Conservation (phyloP, 768 basidiomycete genomes). For the Naganishia kalamii region DNA sequence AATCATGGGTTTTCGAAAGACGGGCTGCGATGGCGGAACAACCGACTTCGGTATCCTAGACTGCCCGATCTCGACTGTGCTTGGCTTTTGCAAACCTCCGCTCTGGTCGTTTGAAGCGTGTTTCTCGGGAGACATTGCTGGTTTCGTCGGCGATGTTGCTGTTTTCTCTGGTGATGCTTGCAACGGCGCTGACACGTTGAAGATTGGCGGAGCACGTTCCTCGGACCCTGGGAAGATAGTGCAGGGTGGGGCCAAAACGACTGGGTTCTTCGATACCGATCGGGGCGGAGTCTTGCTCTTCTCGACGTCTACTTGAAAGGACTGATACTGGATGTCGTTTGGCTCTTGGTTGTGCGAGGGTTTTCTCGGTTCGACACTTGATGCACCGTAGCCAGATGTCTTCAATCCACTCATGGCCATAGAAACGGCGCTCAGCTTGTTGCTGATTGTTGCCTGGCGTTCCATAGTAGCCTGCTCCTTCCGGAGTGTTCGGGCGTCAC, state of each 20-base stretch:
- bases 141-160: too few species aligned
- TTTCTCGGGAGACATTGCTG: too few species aligned
- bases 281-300: too few species aligned
- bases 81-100: too few species aligned
- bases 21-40: neutral
- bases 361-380: neutral
- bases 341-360: neutral
- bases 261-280: too few species aligned
- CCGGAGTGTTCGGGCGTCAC: neutral
- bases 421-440: conserved; percentile 1
- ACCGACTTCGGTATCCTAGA: conserved; percentile 9
- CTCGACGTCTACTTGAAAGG: too few species aligned
- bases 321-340: neutral
- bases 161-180: too few species aligned
- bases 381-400: neutral
- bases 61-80: neutral
- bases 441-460: conserved; percentile 1
- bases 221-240: neutral
- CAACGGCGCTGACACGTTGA: too few species aligned
- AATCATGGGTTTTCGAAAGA: conserved; percentile 3
- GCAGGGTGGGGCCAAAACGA: too few species aligned
- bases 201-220: too few species aligned
- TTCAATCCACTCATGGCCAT: conserved; percentile 1
- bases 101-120: too few species aligned
- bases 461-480: neutral